Percentiles rank a stretch among this genome's conserved stretches.
Conservation (phyloP, 495 filamentous ascomycete species). For the Penicillium goetzii region DNA sequence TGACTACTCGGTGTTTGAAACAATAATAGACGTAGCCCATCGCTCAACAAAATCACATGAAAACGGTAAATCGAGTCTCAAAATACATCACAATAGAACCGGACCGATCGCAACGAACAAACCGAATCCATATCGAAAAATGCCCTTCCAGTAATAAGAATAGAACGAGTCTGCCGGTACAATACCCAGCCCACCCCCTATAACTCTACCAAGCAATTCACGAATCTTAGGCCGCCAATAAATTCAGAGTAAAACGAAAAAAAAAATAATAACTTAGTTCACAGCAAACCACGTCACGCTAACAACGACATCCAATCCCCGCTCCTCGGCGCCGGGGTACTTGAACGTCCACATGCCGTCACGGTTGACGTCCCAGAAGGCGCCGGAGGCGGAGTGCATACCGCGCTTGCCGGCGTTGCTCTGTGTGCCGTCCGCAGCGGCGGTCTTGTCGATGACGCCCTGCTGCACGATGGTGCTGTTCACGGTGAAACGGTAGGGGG, state of each 20-base stretch:
- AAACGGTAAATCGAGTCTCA: constrained; percentile 20
- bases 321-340: constrained; percentile 79
- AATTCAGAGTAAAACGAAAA: constrained; percentile 14
- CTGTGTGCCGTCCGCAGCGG: constrained; percentile 41
- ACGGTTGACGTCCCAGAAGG: constrained; percentile 96
- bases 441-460: constrained; percentile 49
- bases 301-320: constrained; percentile 90
- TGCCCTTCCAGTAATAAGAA: neutral
- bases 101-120: constrained; percentile 4
- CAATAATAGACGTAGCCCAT: constrained; percentile 16
- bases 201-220: constrained; percentile 8
- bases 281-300: constrained; percentile 84
- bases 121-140: neutral
- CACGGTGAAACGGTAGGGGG: constrained; percentile 84
- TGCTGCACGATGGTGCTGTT: constrained; percentile 99
- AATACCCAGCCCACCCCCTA: neutral
- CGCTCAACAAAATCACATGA: constrained; percentile 20
- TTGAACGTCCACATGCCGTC: constrained; percentile 99
- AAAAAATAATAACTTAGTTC: too few relatives aligned
- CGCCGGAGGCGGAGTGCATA: constrained; percentile 94
- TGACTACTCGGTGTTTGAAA: neutral
- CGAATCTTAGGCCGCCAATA: neutral
- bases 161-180: neutral
- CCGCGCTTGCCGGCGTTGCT: constrained; percentile 76
- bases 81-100: constrained; percentile 15